Conservation (phyloP, 2,329 filamentous ascomycete genomes). For the Penicillium digitatum region DNA sequence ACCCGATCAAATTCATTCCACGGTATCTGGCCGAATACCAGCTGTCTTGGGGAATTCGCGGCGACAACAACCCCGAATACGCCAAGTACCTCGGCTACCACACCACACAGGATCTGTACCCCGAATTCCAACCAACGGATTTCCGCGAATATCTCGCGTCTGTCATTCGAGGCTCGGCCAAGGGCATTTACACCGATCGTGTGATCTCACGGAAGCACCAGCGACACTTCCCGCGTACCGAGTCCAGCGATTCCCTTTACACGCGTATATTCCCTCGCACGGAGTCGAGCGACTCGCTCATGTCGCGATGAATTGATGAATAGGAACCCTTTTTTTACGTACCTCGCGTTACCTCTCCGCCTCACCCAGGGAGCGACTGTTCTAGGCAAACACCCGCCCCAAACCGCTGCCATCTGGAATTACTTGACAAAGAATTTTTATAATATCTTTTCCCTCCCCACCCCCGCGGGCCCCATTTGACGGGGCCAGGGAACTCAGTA, state of each 20-base stretch:
- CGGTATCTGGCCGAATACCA: constrained; percentile 44
- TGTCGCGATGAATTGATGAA: constrained; percentile 28
- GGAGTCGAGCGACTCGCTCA: constrained; percentile 37
- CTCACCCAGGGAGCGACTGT: constrained; percentile 8
- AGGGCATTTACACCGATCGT: constrained; percentile 37
- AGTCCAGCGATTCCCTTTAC: constrained; percentile 37
- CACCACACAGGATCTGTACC: constrained; percentile 52
- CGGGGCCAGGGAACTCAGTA: constrained; percentile 7
- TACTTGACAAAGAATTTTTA: constrained; percentile 16
- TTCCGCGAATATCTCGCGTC: constrained; percentile 42
- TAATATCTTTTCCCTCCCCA: constrained; percentile 11
- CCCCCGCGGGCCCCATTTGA: constrained; percentile 10
- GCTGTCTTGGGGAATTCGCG: constrained; percentile 47
- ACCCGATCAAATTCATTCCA: constrained; percentile 36
- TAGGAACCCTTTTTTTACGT: neutral
- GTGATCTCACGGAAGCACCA: constrained; percentile 36
- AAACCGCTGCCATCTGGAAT: constrained; percentile 5
- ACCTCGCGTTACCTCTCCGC: constrained; percentile 4
- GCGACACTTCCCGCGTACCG: constrained; percentile 35
- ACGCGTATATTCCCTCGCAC: constrained; percentile 36
- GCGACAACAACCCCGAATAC: constrained; percentile 52
- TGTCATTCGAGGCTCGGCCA: constrained; percentile 41
- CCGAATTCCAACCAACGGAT: constrained; percentile 44
- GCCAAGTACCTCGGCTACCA: constrained; percentile 56
- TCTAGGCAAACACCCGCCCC: constrained; percentile 9